These are phyloP conservation scores for Septoria linicola DNA, from an alignment of 2,329 filamentous ascomycete species.

Conservation along the genomic window DNA sequence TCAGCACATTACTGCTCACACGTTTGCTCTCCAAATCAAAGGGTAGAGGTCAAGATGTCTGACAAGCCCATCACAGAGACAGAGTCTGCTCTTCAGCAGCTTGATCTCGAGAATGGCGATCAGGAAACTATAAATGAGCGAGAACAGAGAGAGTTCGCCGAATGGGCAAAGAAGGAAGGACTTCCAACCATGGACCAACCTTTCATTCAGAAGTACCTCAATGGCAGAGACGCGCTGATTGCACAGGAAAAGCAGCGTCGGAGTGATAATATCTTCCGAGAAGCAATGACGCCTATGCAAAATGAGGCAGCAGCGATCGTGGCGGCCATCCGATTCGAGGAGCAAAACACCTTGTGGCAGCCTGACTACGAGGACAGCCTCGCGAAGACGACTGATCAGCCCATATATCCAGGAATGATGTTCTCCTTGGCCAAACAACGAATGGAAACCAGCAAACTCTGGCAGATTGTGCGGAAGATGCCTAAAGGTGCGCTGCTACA, in stretches of 20 bases:
- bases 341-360: slow-evolving; percentile 75
- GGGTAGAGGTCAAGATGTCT: background rate
- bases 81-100: background rate
- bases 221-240: slow-evolving; percentile 73
- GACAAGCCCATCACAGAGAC: background rate
- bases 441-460: slow-evolving; percentile 81
- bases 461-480: slow-evolving; percentile 80
- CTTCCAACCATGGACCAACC: slow-evolving; percentile 58
- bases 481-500: slow-evolving; percentile 86
- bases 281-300: slow-evolving; percentile 75
- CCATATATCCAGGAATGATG: slow-evolving; percentile 87
- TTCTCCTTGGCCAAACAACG: slow-evolving; percentile 81
- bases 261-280: slow-evolving; percentile 71
- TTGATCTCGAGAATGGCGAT: slow-evolving; percentile 4
- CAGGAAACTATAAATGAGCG: slow-evolving; percentile 6
- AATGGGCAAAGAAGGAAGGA: slow-evolving; percentile 39
- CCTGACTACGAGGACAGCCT: slow-evolving; percentile 68
- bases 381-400: slow-evolving; percentile 60
- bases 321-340: slow-evolving; percentile 72
- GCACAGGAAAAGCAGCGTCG: slow-evolving; percentile 77
- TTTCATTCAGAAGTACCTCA: slow-evolving; percentile 78
- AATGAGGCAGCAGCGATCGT: slow-evolving; percentile 77
- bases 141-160: slow-evolving; percentile 5
- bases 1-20: too few species aligned
- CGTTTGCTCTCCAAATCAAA: too few species aligned